phyloP scores from a whole-genome alignment of 371 early-diverging fungal genomes.

The Haplosporangium sp. region DNA sequence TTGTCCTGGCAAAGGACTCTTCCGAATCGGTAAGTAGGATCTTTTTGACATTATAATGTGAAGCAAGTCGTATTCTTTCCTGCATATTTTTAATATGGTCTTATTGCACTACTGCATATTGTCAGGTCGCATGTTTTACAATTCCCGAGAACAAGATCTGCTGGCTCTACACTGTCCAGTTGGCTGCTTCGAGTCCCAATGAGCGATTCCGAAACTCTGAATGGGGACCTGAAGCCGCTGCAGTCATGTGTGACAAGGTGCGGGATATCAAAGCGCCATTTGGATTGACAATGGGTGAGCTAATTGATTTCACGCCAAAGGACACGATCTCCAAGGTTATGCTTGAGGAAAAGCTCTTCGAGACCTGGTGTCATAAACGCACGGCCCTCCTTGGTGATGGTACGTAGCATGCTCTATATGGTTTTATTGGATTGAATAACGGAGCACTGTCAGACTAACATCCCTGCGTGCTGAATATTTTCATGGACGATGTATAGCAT shows the following conservation, averaged over 20 bases:
- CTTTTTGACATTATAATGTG: no score
- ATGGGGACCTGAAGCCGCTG: conserved; percentile 38
- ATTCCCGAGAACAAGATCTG: conserved; percentile 35
- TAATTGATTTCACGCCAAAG: conserved; percentile 30
- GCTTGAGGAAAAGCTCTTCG: conserved; percentile 32
- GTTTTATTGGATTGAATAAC: not conserved
- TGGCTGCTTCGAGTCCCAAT: conserved; percentile 3
- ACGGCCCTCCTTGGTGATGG: conserved; percentile 40
- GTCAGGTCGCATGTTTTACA: conserved; percentile 36
- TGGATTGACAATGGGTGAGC: conserved; percentile 29
- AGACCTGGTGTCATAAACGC: conserved; percentile 28
- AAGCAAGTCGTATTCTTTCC: no score
- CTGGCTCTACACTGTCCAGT: conserved; percentile 26
- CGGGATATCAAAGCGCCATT: conserved; percentile 28
- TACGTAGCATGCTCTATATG: not conserved
- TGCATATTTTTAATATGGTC: no score
- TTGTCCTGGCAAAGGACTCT: conserved; percentile 32
- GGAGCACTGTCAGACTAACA: no score
- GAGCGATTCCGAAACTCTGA: conserved; percentile 35
- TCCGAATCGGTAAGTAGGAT: conserved; percentile 30
- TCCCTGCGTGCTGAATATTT: no score
- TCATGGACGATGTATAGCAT: conserved; percentile 13
- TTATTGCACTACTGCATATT: no score
- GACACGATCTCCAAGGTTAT: conserved; percentile 39
- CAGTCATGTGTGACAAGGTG: conserved; percentile 25